Percentiles rank a stretch among this genome's conserved stretches.
Conservation (phyloP, 2,329 filamentous ascomycete genomes). For the Ceratocystis smalleyi region DNA sequence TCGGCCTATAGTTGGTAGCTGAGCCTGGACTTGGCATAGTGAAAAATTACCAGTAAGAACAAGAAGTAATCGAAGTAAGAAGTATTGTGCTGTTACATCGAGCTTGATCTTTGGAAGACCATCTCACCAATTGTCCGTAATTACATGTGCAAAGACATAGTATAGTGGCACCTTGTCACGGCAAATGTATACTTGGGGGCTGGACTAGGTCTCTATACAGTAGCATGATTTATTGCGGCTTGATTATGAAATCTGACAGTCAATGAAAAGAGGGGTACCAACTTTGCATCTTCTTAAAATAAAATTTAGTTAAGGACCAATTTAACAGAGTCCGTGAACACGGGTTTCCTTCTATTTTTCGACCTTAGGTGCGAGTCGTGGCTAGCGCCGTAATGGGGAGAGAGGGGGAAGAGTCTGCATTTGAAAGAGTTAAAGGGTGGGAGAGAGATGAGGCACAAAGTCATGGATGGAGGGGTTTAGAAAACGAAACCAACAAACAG, state of each 20-base stretch:
- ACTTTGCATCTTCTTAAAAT: no score
- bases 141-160: background rate
- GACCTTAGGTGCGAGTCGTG: background rate
- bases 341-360: background rate
- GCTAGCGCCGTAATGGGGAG: background rate
- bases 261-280: no score
- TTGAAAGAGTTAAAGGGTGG: background rate
- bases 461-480: background rate
- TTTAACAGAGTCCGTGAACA: constrained; percentile 1
- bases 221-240: background rate
- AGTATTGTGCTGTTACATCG: no score
- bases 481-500: background rate
- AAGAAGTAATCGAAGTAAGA: no score
- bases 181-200: background rate
- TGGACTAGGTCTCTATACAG: background rate
- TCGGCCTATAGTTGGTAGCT: no score
- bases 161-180: background rate
- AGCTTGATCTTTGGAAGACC: no score
- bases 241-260: background rate
- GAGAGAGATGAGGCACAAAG: background rate
- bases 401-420: background rate
- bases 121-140: background rate
- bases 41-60: no score
- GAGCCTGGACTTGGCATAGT: no score
- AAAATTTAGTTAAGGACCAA: no score